These are phyloP conservation scores for Pterocarpus macrocarpus DNA, from an alignment of 306 rosid genomes.

Conservation along the genomic window DNA sequence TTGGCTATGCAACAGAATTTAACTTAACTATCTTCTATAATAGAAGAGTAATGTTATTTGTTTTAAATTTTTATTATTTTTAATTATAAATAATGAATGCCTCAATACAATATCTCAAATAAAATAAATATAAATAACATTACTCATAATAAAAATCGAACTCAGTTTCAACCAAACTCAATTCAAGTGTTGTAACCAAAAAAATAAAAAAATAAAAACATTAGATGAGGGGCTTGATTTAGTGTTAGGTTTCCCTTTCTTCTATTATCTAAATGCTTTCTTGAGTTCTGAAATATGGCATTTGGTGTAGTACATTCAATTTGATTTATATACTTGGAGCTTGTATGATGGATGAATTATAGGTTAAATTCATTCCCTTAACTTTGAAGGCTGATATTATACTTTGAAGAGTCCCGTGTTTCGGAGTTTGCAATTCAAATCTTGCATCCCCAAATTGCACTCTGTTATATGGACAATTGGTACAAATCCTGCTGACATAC, in stretches of 20 bases:
- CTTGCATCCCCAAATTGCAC: slow-evolving; percentile 34
- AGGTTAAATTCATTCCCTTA: slow-evolving; percentile 10
- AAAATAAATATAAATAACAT: no score
- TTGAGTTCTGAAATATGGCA: neutral
- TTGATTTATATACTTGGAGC: neutral
- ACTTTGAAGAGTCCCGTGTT: slow-evolving; percentile 39
- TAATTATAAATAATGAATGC: no score
- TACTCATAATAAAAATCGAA: neutral
- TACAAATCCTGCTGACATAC: slow-evolving; percentile 45
- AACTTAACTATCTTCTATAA: no score
- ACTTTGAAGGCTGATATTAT: neutral
- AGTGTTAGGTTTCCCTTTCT: neutral
- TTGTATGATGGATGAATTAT: neutral
- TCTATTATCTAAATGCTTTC: neutral
- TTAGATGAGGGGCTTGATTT: neutral
- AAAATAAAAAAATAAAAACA: neutral
- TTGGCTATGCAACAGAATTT: neutral
- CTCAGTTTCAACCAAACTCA: no score
- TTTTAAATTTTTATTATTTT: no score
- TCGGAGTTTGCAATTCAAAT: slow-evolving; percentile 16
- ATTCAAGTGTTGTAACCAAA: neutral
- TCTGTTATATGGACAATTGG: neutral
- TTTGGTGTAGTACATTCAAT: neutral
- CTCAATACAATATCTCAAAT: no score
- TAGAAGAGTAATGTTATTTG: no score